These are phyloP conservation scores for Candida ficus DNA, from an alignment of 805 yeast genomes.

Conservation along the genomic window DNA sequence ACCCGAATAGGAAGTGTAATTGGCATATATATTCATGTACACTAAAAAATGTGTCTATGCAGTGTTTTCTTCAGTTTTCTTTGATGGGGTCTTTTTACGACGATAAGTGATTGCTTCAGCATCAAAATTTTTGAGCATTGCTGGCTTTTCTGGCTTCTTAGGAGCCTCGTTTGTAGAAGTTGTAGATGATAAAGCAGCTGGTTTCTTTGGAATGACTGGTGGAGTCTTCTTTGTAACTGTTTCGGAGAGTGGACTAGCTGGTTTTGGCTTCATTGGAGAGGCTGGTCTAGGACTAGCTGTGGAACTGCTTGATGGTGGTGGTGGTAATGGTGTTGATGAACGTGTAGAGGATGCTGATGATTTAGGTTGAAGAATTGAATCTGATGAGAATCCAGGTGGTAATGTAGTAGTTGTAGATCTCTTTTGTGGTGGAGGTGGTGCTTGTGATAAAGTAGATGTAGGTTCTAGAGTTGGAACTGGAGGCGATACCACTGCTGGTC, in stretches of 20 bases:
- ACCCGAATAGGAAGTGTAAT: slow-evolving; percentile 1
- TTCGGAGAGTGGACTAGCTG: background rate
- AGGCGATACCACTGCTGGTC: no score
- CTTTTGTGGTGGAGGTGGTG: slow-evolving; percentile 15
- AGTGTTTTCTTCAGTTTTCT: no score
- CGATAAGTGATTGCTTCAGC: slow-evolving; percentile 7
- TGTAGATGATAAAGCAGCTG: slow-evolving; percentile 5
- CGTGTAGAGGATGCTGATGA: slow-evolving; percentile 22
- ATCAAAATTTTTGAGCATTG: slow-evolving; percentile 6
- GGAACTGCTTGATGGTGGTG: slow-evolving; percentile 4
- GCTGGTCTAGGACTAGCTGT: background rate
- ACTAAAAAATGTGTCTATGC: no score
- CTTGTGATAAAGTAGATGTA: slow-evolving; percentile 17
- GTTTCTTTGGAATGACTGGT: slow-evolving; percentile 18
- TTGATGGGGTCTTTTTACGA: slow-evolving; percentile 2
- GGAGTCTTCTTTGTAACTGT: slow-evolving; percentile 9
- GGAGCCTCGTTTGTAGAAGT: background rate
- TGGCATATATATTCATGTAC: background rate
- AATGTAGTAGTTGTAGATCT: slow-evolving; percentile 13
- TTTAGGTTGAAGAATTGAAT: slow-evolving; percentile 30
- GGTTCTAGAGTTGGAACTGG: no score
- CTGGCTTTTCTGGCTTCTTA: slow-evolving; percentile 4
- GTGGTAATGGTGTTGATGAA: slow-evolving; percentile 16
- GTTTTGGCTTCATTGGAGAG: slow-evolving; percentile 10
- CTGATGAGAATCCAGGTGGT: slow-evolving; percentile 35